Evolutionary conservation across 257 asterid genomes (phyloP), one percentile per base, ranked within the genome.

Genomic region (Ocimum tenuiflorum): DNA sequence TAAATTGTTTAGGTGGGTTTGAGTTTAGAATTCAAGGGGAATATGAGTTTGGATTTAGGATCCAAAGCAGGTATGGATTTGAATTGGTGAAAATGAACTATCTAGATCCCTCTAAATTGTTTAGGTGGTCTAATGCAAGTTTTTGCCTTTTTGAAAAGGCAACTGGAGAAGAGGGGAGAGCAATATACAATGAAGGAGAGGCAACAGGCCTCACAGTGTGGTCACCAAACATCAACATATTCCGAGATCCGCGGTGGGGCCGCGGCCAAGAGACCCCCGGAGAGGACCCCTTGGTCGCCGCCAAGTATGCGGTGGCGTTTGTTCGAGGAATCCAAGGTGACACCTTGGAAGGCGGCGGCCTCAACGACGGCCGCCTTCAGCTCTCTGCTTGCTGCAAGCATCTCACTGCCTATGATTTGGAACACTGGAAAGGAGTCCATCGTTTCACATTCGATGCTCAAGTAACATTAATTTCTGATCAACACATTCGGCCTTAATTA

Each of bases 191-290:
- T 72, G 86, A 73, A 77, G 95, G 96, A 23, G 86, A 86, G 64
- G 90, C 95, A 54, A 77, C 11, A n/a, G 95, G 96, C 72, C 81
- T 86, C 85, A 86, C 96, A 54, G 80, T 81, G 60, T 86, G 89
- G 91, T 85, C 96, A 8, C 96, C 95, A 60, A 86, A 79, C 74
- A 86, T 84, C 64, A 88, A 88, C 62, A 84, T 88, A 33, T 88
- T 70, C 54, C 63, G 96, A 68, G 96, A 88, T 50, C 96, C 95
- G 1, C 75, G 96, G 79, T 88, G 91, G 95, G 96, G 96, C 0
- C 83, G 94, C 64, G 96, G 96, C 1, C 96, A 88, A 67, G 91
- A 88, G 65, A 88, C 94, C 8, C 88, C 89, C 1, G 95, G 96
- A 0, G 96, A 88, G 67, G 91, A 84, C 73, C 95, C 96, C 0